These are phyloP conservation scores for Quercus dentata DNA, from an alignment of 306 rosid species.

Conservation along the genomic window DNA sequence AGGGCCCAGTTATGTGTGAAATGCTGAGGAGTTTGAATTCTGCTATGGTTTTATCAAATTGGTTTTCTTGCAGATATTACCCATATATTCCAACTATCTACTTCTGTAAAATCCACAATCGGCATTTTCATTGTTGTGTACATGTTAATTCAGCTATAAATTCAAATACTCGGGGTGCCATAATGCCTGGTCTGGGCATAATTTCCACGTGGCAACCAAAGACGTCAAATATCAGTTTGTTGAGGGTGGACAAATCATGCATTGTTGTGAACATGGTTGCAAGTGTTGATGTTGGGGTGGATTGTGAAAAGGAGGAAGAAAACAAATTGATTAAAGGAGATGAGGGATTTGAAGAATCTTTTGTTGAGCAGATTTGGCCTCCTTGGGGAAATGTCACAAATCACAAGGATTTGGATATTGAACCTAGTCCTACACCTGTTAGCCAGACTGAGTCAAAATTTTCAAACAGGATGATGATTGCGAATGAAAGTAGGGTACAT, in stretches of 20 bases:
- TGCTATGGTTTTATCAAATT: slow-evolving; percentile 20
- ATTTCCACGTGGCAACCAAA: slow-evolving; percentile 35
- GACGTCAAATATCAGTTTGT: slow-evolving; percentile 11
- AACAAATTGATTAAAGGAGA: slow-evolving; percentile 21
- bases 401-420: slow-evolving; percentile 16
- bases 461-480: slow-evolving; percentile 21
- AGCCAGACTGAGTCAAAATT: slow-evolving; percentile 13
- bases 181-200: slow-evolving; percentile 1
- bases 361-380: slow-evolving; percentile 34
- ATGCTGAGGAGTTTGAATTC: slow-evolving; percentile 12
- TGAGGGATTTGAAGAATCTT: slow-evolving; percentile 19
- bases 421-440: slow-evolving; percentile 10
- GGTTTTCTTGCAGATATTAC: slow-evolving; percentile 35
- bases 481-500: slow-evolving; percentile 31
- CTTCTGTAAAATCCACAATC: slow-evolving; percentile 10
- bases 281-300: slow-evolving; percentile 24
- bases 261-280: slow-evolving; percentile 22
- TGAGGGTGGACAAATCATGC: slow-evolving; percentile 25
- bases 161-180: slow-evolving; percentile 5
- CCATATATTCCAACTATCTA: slow-evolving; percentile 23
- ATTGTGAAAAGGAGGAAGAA: slow-evolving; percentile 27
- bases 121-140: slow-evolving; percentile 8
- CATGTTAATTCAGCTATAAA: slow-evolving; percentile 9
- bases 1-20: slow-evolving; percentile 19
- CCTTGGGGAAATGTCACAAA: slow-evolving; percentile 44